Conservation (phyloP, 495 filamentous ascomycete genomes). For the Aspergillus biplanus region DNA sequence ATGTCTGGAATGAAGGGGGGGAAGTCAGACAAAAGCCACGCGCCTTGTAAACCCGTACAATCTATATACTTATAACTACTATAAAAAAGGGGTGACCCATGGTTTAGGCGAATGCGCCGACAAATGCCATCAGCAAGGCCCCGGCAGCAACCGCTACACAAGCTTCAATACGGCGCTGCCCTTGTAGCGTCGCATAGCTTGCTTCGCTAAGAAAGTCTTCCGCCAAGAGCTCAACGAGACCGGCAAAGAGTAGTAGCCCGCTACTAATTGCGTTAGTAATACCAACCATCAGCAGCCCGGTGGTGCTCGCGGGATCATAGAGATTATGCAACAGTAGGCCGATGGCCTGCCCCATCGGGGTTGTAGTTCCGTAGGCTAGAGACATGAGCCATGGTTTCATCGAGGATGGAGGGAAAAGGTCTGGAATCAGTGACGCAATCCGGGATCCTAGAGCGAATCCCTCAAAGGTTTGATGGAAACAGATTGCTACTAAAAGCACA, state of each 20-base stretch:
- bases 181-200: conserved; percentile 76
- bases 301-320: conserved; percentile 81
- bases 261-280: conserved; percentile 90
- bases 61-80: conserved; percentile 5
- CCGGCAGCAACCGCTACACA: conserved; percentile 77
- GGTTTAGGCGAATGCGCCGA: conserved; percentile 81
- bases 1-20: neutral
- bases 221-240: conserved; percentile 86
- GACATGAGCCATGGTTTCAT: conserved; percentile 91
- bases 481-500: conserved; percentile 79
- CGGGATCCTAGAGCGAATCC: conserved; percentile 75
- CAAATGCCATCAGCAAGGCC: conserved; percentile 80
- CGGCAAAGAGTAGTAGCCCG: conserved; percentile 87
- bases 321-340: conserved; percentile 79
- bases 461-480: conserved; percentile 85
- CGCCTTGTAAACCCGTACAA: conserved; percentile 19
- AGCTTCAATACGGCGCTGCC: conserved; percentile 71
- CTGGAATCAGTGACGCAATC: conserved; percentile 66
- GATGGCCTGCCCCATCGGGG: conserved; percentile 88
- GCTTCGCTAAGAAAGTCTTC: conserved; percentile 92
- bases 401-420: conserved; percentile 51
- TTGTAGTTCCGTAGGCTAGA: conserved; percentile 87
- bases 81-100: neutral
- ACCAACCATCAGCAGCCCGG: conserved; percentile 86
- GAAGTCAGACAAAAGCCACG: neutral